phyloP scores from a whole-genome alignment of 305 asterid genomes.

The Striga hermonthica region DNA sequence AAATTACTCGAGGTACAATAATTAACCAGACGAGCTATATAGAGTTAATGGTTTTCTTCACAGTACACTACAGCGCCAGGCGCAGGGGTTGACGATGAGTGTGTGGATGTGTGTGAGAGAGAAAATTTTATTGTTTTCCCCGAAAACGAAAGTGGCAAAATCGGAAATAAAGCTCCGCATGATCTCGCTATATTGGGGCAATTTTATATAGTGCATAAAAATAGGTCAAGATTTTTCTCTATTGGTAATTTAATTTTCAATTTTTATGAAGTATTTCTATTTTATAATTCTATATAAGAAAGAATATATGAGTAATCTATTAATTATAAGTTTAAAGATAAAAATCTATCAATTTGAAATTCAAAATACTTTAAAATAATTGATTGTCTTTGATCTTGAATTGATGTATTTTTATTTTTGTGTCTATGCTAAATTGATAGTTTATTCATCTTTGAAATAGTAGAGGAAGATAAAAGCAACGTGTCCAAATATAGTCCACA shows the following conservation, averaged over 20 bases:
- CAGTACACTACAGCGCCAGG: slow-evolving; percentile 21
- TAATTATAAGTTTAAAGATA: too few species aligned
- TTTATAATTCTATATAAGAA: neutral
- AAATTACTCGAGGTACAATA: slow-evolving; percentile 14
- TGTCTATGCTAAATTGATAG: too few species aligned
- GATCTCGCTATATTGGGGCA: slow-evolving; percentile 24
- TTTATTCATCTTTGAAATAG: too few species aligned
- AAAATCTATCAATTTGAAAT: too few species aligned
- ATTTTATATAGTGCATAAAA: neutral
- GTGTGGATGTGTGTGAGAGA: slow-evolving; percentile 22
- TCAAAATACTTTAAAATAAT: too few species aligned
- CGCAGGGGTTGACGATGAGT: slow-evolving; percentile 31
- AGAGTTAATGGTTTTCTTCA: slow-evolving; percentile 6
- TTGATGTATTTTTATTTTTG: too few species aligned
- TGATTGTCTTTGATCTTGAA: too few species aligned
- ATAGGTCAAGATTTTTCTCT: neutral
- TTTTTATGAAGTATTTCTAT: neutral
- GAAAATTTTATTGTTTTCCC: neutral
- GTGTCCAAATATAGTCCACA: too few species aligned
- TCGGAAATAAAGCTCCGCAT: slow-evolving; percentile 30
- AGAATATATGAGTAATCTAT: too few species aligned
- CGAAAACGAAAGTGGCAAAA: neutral
- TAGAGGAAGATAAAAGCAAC: too few species aligned
- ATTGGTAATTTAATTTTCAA: neutral
- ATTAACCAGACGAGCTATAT: slow-evolving; percentile 12